phyloP scores from a whole-genome alignment of 768 basidiomycete species.

The Xerocomellus chrysenteron region DNA sequence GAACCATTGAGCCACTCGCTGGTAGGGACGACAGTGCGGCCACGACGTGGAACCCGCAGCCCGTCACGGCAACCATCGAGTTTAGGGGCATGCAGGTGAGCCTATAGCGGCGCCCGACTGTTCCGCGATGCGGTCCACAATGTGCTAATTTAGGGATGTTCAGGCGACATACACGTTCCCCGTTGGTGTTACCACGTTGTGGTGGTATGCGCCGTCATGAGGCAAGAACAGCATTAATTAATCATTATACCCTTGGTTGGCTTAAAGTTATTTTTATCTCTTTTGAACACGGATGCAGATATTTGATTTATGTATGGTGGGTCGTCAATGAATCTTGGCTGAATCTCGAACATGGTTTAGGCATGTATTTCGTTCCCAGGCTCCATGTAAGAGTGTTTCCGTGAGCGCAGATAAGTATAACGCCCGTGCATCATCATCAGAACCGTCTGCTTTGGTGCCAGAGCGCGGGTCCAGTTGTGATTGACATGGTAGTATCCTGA shows the following conservation, averaged over 20 bases:
- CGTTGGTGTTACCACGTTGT: slow-evolving; percentile 63
- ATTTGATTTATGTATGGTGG: no score
- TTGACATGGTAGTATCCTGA: no score
- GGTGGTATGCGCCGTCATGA: slow-evolving; percentile 43
- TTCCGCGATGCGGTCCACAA: not conserved
- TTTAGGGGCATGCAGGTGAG: slow-evolving; percentile 61
- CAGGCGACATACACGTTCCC: slow-evolving; percentile 76
- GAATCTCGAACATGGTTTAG: no score
- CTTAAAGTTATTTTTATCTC: not conserved
- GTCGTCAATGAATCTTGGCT: no score
- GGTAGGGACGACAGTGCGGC: slow-evolving; percentile 48
- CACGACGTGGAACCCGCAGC: slow-evolving; percentile 53
- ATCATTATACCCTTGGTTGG: not conserved
- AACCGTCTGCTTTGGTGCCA: no score
- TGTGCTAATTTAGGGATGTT: not conserved
- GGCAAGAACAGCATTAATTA: not conserved
- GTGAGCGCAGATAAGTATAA: no score
- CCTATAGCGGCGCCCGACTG: not conserved
- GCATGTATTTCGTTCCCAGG: not conserved
- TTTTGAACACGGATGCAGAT: not conserved
- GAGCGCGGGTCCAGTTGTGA: no score
- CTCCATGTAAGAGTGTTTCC: no score
- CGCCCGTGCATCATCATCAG: no score
- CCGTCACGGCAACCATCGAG: slow-evolving; percentile 58
- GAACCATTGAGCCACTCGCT: not conserved